A percentile compares a stretch with the other conserved stretches of the same genome.
Conservation (phyloP, 139 green algal genomes). For the Yamagishiella unicocca region DNA sequence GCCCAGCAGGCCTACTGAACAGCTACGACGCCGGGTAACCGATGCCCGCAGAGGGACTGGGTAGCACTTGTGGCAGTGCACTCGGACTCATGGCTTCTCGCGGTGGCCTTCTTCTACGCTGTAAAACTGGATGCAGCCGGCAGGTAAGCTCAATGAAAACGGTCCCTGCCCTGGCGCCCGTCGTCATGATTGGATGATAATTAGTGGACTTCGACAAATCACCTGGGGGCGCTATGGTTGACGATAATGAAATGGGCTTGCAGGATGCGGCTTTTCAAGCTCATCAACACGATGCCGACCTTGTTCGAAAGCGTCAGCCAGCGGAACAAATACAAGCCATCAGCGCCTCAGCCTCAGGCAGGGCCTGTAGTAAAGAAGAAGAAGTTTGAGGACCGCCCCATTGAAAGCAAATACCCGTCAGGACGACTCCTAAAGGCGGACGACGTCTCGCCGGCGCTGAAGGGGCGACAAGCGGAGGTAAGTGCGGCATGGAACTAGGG, state of each 20-base stretch:
- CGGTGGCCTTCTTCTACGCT: conserved; percentile 96
- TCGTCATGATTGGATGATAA: too few species aligned
- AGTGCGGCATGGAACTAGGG: too few species aligned
- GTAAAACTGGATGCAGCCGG: conserved; percentile 89
- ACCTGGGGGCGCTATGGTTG: too few species aligned
- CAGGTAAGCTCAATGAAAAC: conserved; percentile 66
- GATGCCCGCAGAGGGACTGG: conserved; percentile 87
- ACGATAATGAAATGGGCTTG: not conserved
- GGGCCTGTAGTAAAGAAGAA: conserved; percentile 41
- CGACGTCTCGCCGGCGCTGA: conserved; percentile 73
- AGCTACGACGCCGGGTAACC: not conserved
- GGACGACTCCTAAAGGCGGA: conserved; percentile 32
- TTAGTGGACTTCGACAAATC: too few species aligned
- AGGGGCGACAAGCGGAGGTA: conserved; percentile 82
- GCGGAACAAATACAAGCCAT: conserved; percentile 37
- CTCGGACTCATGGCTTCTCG: conserved; percentile 96
- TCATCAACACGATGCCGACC: conserved; percentile 71
- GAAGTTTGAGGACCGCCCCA: conserved; percentile 49
- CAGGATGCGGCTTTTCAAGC: conserved; percentile 70
- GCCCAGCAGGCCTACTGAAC: not conserved
- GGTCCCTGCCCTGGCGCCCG: too few species aligned
- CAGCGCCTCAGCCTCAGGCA: not conserved
- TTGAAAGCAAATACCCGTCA: conserved; percentile 33
- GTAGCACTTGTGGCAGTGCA: conserved; percentile 97
- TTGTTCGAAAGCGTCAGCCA: conserved; percentile 75